These are phyloP conservation scores for Ascoidea rubescens DNA, from an alignment of 805 yeast genomes.

Conservation along the genomic window DNA sequence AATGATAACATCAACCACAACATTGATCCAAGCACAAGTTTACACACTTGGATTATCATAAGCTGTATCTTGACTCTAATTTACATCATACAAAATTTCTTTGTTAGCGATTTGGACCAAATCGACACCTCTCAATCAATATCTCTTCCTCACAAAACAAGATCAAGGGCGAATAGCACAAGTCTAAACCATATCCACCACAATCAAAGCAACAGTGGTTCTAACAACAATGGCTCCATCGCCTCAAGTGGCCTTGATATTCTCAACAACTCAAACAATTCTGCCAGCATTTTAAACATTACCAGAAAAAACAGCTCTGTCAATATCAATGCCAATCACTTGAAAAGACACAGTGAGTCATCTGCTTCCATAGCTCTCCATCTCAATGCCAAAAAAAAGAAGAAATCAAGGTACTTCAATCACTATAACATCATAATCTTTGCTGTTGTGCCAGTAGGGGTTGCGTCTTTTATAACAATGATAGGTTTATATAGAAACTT, in stretches of 20 bases:
- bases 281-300: neutral
- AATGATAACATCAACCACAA: slow-evolving; percentile 18
- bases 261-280: neutral
- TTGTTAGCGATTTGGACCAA: slow-evolving; percentile 56
- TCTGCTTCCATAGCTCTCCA: slow-evolving; percentile 7
- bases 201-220: slow-evolving; percentile 1
- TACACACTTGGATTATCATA: slow-evolving; percentile 88
- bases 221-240: neutral
- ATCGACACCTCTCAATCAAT: slow-evolving; percentile 17
- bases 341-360: slow-evolving; percentile 6
- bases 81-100: slow-evolving; percentile 76
- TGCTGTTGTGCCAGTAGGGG: slow-evolving; percentile 96
- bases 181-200: slow-evolving; percentile 1
- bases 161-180: too few relatives aligned
- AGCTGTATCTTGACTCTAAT: slow-evolving; percentile 71
- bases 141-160: too few relatives aligned
- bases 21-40: slow-evolving; percentile 54
- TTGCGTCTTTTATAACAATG: slow-evolving; percentile 91
- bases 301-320: neutral
- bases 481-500: slow-evolving; percentile 64
- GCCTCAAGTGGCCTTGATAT: too few relatives aligned
- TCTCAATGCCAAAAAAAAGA: slow-evolving; percentile 12
- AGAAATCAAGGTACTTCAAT: slow-evolving; percentile 58
- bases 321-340: neutral
- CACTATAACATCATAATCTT: slow-evolving; percentile 81